phyloP scores from a whole-genome alignment of 192 early-diverging fungal genomes.

The Backusella westeae region DNA sequence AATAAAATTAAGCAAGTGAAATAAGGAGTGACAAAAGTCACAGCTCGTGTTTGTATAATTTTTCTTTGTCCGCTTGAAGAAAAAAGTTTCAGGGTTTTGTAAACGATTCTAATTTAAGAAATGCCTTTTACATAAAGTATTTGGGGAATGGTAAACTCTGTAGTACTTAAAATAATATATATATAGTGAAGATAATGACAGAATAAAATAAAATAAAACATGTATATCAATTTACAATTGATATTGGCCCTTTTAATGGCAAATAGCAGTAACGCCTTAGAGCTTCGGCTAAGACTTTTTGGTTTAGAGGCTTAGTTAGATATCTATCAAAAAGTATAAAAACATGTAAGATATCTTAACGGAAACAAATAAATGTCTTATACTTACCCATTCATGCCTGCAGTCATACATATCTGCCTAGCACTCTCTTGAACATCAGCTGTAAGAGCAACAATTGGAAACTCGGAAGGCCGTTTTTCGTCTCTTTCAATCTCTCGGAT shows the following conservation, averaged over 20 bases:
- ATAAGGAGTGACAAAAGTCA: slow-evolving; percentile 8
- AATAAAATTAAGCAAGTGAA: slow-evolving; percentile 5
- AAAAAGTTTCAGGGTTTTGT: background rate
- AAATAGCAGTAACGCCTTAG: slow-evolving; percentile 11
- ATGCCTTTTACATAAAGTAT: background rate
- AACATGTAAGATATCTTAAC: background rate
- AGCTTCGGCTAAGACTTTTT: slow-evolving; percentile 4
- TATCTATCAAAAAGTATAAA: slow-evolving; percentile 1
- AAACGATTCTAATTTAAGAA: background rate
- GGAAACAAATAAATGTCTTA: background rate
- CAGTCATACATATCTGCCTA: slow-evolving; percentile 39
- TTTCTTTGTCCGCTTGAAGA: background rate
- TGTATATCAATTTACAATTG: background rate
- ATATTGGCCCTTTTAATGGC: background rate
- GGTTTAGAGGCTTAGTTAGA: slow-evolving; percentile 16
- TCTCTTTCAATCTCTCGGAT: slow-evolving; percentile 40
- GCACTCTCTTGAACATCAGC: slow-evolving; percentile 52
- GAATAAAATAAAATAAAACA: background rate
- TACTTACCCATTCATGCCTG: slow-evolving; percentile 47
- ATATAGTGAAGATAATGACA: background rate
- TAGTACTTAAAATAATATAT: background rate
- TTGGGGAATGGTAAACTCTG: background rate
- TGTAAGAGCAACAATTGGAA: slow-evolving; percentile 45
- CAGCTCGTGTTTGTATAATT: slow-evolving; percentile 2
- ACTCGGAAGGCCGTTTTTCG: slow-evolving; percentile 22